Evolutionary conservation across 1,284 basidiomycete genomes (phyloP).

Genomic region (Waitea zeae): DNA sequence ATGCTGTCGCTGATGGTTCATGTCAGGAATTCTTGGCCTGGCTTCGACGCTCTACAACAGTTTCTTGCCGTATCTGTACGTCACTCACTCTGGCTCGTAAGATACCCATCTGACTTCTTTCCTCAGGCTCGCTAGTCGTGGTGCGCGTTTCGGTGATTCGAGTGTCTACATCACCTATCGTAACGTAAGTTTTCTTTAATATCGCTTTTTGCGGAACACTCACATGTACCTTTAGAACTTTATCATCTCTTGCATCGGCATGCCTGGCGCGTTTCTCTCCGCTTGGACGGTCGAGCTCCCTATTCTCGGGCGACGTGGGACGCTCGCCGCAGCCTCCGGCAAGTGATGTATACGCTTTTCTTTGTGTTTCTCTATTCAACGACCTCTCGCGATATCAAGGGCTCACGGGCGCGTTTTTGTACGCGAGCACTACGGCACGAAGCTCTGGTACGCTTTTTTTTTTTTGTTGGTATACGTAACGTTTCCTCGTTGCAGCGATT

Average conservation of each 20-base stretch:
- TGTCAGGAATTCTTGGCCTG: constrained; percentile 39
- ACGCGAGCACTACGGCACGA: constrained; percentile 52
- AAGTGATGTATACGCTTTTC: constrained; percentile 15
- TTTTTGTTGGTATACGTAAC: too few species aligned
- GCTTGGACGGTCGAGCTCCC: constrained; percentile 48
- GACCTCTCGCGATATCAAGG: constrained; percentile 23
- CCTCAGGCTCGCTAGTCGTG: constrained; percentile 24
- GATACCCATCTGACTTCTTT: neutral
- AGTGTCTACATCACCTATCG: constrained; percentile 31
- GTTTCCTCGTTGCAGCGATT: too few species aligned
- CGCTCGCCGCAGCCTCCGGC: constrained; percentile 37
- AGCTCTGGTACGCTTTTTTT: too few species aligned
- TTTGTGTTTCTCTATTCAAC: constrained; percentile 22
- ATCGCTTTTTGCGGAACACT: too few species aligned
- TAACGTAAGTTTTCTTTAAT: constrained; percentile 19
- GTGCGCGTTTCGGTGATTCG: constrained; percentile 28
- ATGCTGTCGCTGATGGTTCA: constrained; percentile 1
- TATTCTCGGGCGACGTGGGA: constrained; percentile 42
- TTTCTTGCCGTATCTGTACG: constrained; percentile 33
- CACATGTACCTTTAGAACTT: too few species aligned
- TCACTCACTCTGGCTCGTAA: constrained; percentile 3
- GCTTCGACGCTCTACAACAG: constrained; percentile 43
- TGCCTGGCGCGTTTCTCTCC: constrained; percentile 49
- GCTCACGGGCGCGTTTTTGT: constrained; percentile 56
- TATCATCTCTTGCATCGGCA: constrained; percentile 45